Conservation (phyloP, 192 early-diverging fungal genomes). For the Gryganskiella cystojenkinii region DNA sequence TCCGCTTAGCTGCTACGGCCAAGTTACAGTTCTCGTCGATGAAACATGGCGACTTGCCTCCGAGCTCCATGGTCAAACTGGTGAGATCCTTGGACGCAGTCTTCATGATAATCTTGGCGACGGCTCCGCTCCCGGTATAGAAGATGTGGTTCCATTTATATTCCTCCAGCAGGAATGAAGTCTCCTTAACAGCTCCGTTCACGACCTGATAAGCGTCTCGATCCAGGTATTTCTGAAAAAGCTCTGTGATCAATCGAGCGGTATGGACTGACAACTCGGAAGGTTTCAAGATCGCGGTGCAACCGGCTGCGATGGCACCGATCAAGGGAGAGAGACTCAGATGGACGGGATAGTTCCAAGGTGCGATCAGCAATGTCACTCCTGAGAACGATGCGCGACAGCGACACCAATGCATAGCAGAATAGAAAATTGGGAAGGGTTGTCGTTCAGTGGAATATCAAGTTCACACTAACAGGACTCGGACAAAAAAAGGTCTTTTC, state of each 20-base stretch:
- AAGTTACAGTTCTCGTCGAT: conserved; percentile 71
- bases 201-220: conserved; percentile 67
- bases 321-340: conserved; percentile 77
- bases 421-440: conserved; percentile 62
- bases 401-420: too few species aligned
- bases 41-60: conserved; percentile 82
- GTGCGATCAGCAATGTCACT: conserved; percentile 36
- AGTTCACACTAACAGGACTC: neutral
- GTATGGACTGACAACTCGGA: conserved; percentile 80
- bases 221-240: conserved; percentile 82
- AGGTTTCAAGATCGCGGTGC: conserved; percentile 80
- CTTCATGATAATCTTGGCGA: conserved; percentile 81
- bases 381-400: conserved; percentile 66
- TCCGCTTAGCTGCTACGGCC: conserved; percentile 69
- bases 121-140: conserved; percentile 84
- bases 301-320: conserved; percentile 91
- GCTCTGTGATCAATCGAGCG: conserved; percentile 65
- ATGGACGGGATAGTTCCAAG: conserved; percentile 70
- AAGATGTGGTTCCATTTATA: conserved; percentile 87
- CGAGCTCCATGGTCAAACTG: conserved; percentile 88
- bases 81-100: conserved; percentile 85
- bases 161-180: conserved; percentile 72
- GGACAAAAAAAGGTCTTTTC: neutral
- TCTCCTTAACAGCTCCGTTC: conserved; percentile 80
- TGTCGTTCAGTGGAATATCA: conserved; percentile 56